These are phyloP conservation scores for Hygrophila difformis DNA, from an alignment of 257 asterid genomes.

Conservation along the genomic window DNA sequence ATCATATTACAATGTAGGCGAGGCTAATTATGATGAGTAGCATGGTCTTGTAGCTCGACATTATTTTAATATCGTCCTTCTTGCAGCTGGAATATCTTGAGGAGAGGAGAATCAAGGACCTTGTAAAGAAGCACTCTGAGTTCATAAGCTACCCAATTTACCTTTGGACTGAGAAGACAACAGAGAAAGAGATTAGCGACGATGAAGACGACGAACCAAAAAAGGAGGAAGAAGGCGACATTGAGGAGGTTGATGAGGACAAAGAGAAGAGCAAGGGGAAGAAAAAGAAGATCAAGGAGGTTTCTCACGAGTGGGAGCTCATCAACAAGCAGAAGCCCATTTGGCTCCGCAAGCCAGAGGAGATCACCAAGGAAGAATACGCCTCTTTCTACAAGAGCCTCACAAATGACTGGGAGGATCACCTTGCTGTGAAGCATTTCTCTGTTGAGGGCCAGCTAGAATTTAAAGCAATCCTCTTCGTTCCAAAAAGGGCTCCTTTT, in stretches of 20 bases:
- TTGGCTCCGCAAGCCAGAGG: slow-evolving; percentile 81
- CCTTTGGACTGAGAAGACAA: slow-evolving; percentile 74
- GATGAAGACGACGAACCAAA: slow-evolving; percentile 80
- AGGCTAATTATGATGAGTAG: too few species aligned
- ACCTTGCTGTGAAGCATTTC: slow-evolving; percentile 77
- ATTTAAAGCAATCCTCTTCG: too few species aligned
- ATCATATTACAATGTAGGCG: too few species aligned
- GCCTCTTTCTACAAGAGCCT: too few species aligned
- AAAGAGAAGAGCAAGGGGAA: slow-evolving; percentile 57
- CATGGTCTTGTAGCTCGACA: too few species aligned
- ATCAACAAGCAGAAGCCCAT: too few species aligned
- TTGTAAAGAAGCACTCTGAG: slow-evolving; percentile 80
- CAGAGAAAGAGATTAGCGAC: slow-evolving; percentile 69
- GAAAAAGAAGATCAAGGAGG: slow-evolving; percentile 78
- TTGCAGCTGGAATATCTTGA: slow-evolving; percentile 66
- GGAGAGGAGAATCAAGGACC: slow-evolving; percentile 73
- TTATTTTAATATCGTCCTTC: too few species aligned
- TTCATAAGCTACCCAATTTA: slow-evolving; percentile 77
- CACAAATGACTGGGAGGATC: too few species aligned
- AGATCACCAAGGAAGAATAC: slow-evolving; percentile 68
- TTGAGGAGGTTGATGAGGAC: slow-evolving; percentile 69
- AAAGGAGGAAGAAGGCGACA: slow-evolving; percentile 60
- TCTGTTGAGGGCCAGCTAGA: slow-evolving; percentile 91
- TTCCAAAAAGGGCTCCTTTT: too few species aligned
- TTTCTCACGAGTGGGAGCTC: too few species aligned